Percentiles rank a stretch among this genome's conserved stretches.
phyloP scores from a whole-genome alignment of 495 filamentous ascomycete species.

The Daldinia grandis region DNA sequence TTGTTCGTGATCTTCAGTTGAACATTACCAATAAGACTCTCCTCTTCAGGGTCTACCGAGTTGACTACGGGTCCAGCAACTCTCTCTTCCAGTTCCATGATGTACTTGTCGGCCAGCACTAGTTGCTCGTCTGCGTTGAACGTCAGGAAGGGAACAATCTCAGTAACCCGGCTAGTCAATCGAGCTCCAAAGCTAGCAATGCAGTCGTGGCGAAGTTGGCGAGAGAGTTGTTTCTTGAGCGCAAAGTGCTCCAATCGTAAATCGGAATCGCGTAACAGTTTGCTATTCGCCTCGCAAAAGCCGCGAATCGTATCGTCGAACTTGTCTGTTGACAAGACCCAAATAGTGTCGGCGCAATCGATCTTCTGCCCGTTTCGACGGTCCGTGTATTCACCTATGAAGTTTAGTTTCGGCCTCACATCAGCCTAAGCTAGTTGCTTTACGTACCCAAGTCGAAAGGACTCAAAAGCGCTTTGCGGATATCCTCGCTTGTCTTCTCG shows the following conservation, averaged over 20 bases:
- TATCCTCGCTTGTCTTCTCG: slow-evolving; percentile 60
- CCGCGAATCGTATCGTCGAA: slow-evolving; percentile 52
- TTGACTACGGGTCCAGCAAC: slow-evolving; percentile 35
- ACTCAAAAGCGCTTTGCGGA: slow-evolving; percentile 54
- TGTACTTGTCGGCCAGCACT: slow-evolving; percentile 55
- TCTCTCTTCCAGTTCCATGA: slow-evolving; percentile 50
- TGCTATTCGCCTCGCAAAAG: slow-evolving; percentile 45
- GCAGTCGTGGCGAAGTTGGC: slow-evolving; percentile 45
- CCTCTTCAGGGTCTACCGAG: slow-evolving; percentile 44
- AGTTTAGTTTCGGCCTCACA: slow-evolving; percentile 37
- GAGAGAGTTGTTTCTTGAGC: slow-evolving; percentile 45
- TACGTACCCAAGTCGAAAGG: slow-evolving; percentile 57
- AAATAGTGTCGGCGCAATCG: slow-evolving; percentile 64
- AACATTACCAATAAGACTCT: slow-evolving; percentile 50
- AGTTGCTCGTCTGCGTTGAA: slow-evolving; percentile 54
- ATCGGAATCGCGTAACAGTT: slow-evolving; percentile 37
- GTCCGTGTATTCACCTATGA: slow-evolving; percentile 52
- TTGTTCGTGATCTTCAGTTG: slow-evolving; percentile 48
- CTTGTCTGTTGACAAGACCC: slow-evolving; percentile 64
- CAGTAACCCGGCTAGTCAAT: slow-evolving; percentile 52
- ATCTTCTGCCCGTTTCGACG: slow-evolving; percentile 52
- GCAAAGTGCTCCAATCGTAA: slow-evolving; percentile 25
- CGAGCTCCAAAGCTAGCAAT: slow-evolving; percentile 46
- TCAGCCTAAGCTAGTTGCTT: not conserved
- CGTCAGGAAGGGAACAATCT: slow-evolving; percentile 58